These are phyloP conservation scores for Russula vinacea DNA, from an alignment of 768 basidiomycete species.

Conservation along the genomic window DNA sequence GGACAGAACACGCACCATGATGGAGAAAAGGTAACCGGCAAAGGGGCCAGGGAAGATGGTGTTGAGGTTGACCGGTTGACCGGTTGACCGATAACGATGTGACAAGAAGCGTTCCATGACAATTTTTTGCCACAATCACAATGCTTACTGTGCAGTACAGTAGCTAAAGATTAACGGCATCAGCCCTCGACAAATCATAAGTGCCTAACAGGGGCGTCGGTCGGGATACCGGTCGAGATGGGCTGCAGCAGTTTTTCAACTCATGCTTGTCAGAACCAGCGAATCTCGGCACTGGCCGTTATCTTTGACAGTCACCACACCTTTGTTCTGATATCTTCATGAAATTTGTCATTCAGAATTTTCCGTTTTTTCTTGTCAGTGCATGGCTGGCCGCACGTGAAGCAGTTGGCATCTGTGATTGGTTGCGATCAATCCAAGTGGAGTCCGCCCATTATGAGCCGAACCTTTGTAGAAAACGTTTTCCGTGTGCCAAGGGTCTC, in stretches of 20 bases:
- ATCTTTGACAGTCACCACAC: slow-evolving; percentile 5
- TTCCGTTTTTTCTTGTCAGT: neutral
- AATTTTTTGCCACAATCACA: neutral
- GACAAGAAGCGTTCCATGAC: neutral
- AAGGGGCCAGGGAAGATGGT: no score
- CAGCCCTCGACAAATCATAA: no score
- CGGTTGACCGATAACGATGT: neutral
- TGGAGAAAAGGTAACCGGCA: neutral
- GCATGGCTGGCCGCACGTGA: slow-evolving; percentile 9
- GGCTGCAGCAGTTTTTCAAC: neutral
- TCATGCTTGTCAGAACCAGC: neutral
- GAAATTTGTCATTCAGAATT: slow-evolving; percentile 4
- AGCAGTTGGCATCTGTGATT: slow-evolving; percentile 4
- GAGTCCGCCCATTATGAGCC: neutral
- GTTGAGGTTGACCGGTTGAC: neutral
- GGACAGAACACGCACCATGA: no score
- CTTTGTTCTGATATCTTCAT: slow-evolving; percentile 19
- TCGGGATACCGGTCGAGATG: neutral
- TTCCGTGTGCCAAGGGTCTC: slow-evolving; percentile 16
- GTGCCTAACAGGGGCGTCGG: neutral
- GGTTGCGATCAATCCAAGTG: neutral
- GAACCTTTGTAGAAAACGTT: slow-evolving; percentile 5
- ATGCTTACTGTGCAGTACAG: neutral
- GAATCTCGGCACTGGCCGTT: slow-evolving; percentile 12
- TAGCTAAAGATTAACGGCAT: neutral